Evolutionary conservation across 1,284 basidiomycete species (phyloP).

Genomic region (Moesziomyces antarcticus): DNA sequence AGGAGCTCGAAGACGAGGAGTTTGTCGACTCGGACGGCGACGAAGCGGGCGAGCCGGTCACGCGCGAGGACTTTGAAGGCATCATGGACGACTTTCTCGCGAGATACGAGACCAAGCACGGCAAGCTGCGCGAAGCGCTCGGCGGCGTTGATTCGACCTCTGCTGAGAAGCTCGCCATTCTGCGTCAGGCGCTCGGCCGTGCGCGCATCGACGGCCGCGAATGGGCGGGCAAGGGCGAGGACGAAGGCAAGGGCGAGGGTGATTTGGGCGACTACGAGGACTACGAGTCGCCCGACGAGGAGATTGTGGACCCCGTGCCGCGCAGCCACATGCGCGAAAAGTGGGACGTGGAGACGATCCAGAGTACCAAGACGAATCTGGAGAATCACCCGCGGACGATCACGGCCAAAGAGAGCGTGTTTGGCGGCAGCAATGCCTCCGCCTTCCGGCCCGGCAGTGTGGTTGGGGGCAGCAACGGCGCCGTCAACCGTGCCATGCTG

Average conservation of each 20-base stretch:
- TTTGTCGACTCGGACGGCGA: conserved; percentile 61
- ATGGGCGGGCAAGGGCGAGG: conserved; percentile 37
- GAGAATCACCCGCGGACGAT: conserved; percentile 65
- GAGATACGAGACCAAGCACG: conserved; percentile 89
- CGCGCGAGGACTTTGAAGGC: conserved; percentile 84
- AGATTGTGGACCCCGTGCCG: conserved; percentile 44
- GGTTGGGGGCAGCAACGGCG: conserved; percentile 7
- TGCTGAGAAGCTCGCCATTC: conserved; percentile 76
- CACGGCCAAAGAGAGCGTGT: conserved; percentile 52
- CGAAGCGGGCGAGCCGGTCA: conserved; percentile 77
- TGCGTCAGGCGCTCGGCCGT: conserved; percentile 58
- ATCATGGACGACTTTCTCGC: conserved; percentile 96
- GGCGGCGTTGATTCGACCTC: conserved; percentile 63
- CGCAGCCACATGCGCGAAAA: conserved; percentile 55
- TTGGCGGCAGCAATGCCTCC: conserved; percentile 39
- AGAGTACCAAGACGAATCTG: conserved; percentile 64
- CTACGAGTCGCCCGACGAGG: conserved; percentile 75
- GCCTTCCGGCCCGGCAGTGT: conserved; percentile 34
- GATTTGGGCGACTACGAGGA: conserved; percentile 80
- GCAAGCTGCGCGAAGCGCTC: conserved; percentile 77
- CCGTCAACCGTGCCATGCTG: conserved; percentile 21
- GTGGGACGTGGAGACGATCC: conserved; percentile 67
- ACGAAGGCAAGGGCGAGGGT: conserved; percentile 70
- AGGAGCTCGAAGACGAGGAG: conserved; percentile 76
- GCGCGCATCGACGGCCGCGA: conserved; percentile 50